phyloP scores from a whole-genome alignment of 257 asterid genomes.

The Jacaranda copaia region DNA sequence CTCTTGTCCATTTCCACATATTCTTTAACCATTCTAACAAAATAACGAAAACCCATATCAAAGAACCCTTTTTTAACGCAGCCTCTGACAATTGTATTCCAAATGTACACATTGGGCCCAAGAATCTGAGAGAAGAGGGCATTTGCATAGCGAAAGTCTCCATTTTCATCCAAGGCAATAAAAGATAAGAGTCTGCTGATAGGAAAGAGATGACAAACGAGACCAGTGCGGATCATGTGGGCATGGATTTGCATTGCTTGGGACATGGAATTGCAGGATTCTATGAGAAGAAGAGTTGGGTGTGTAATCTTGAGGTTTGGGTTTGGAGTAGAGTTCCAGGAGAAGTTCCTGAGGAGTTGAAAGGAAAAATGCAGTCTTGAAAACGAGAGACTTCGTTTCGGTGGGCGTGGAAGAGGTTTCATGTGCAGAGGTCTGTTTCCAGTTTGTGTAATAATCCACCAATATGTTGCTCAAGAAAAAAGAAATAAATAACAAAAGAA shows the following conservation, averaged over 20 bases:
- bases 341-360: conserved; percentile 31
- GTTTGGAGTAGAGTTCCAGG: conserved; percentile 66
- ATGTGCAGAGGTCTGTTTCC: background rate
- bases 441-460: too few species aligned
- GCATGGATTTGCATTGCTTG: conserved; percentile 81
- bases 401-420: conserved; percentile 21
- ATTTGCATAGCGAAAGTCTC: conserved; percentile 58
- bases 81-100: conserved; percentile 85
- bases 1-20: conserved; percentile 67
- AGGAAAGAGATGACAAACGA: conserved; percentile 73
- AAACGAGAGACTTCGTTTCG: conserved; percentile 10
- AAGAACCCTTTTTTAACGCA: conserved; percentile 52
- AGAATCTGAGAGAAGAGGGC: conserved; percentile 56
- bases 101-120: conserved; percentile 73
- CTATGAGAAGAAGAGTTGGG: conserved; percentile 80
- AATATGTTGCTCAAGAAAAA: too few species aligned
- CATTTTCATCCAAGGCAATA: conserved; percentile 65
- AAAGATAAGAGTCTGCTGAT: conserved; percentile 73
- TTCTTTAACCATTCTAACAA: conserved; percentile 63
- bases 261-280: conserved; percentile 76
- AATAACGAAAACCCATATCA: conserved; percentile 55
- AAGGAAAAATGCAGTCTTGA: background rate
- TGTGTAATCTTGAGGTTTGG: conserved; percentile 66
- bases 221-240: conserved; percentile 71
- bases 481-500: too few species aligned